Evolutionary conservation across 441 rosid species (phyloP), one percentile per base, ranked within the genome.

Genomic region (Pelargonium fulgidum): DNA sequence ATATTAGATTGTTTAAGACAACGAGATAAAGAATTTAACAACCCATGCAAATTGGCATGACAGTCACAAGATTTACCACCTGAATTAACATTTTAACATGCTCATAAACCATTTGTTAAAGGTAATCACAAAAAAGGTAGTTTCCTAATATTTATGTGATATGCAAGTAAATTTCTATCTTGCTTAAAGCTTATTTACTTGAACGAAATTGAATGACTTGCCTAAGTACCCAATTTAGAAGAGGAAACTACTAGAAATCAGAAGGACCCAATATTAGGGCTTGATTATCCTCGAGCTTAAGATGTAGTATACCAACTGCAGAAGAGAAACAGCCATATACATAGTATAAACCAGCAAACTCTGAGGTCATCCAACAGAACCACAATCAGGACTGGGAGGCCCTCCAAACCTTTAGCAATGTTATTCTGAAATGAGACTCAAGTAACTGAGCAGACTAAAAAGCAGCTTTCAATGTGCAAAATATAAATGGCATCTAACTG

Each of bases 161-260:
- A 48, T 48, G 54, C 14, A 17, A 54, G 12, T 1, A 7, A 54
- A 5, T 54, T 54, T 54, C 9, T 56, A 16, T 56, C 22, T 56
- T 17, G 62, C 26, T 56, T 56, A 17, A 7, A 16, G 12, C 22
- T 56, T 56, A 0, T 56, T 56, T 16, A 26, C 33, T 26, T 26
- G 33, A 26, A 26, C 3, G 33, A 26, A 54, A 54, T 19, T 56
- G 29, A 56, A 56, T 17, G 62, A 13, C 9, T 19, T 56, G 62
- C 29, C 62, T 56, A 56, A 17, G 62, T 0, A 9, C 8, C 24
- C 62, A 16, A 7, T 56, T 10, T 6, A 54, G 61, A 54, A 17
- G 62, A 56, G 62, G 24, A 54, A 54, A 54, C 61, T 14, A 54
- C 61, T 54, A 14, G 9, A 54, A 16, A 54, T 4, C 61, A 54